Evolutionary conservation across 2,329 filamentous ascomycete genomes (phyloP).

Genomic region (Penicillium expansum): DNA sequence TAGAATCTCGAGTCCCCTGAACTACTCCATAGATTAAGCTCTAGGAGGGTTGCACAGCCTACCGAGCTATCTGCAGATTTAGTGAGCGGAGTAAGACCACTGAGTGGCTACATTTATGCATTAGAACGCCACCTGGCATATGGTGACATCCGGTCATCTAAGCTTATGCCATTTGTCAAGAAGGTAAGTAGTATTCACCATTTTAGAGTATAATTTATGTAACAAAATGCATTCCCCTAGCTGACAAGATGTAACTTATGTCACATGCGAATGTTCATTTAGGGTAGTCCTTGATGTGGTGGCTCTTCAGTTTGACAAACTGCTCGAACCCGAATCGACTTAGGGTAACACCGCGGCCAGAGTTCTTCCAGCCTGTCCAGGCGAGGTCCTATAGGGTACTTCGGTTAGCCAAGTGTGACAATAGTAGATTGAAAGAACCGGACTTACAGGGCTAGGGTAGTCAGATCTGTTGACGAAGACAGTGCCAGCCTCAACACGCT

Average conservation of each 20-base stretch:
- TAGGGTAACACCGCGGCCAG: conserved; percentile 84
- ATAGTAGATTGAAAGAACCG: neutral
- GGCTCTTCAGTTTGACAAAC: conserved; percentile 95
- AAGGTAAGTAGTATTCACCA: neutral
- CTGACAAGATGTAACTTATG: neutral
- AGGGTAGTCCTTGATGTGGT: conserved; percentile 79
- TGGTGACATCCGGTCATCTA: too few species aligned
- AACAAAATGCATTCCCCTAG: neutral
- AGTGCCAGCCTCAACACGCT: conserved; percentile 84
- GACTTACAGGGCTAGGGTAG: conserved; percentile 81
- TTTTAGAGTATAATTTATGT: neutral
- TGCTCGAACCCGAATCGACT: conserved; percentile 91
- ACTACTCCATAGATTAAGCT: neutral
- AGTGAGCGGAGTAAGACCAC: too few species aligned
- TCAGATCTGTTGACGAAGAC: conserved; percentile 96
- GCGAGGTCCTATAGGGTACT: conserved; percentile 68
- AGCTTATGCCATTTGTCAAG: neutral
- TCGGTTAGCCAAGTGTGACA: neutral
- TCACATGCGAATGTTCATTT: conserved; percentile 39
- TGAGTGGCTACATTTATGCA: too few species aligned
- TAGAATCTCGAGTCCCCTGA: neutral
- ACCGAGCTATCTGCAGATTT: neutral
- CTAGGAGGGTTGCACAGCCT: neutral
- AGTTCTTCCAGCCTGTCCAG: conserved; percentile 99
- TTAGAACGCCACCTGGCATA: too few species aligned